Base-by-base conservation (phyloP, 495 filamentous ascomycete genomes). In the Podospora conica region DNA sequence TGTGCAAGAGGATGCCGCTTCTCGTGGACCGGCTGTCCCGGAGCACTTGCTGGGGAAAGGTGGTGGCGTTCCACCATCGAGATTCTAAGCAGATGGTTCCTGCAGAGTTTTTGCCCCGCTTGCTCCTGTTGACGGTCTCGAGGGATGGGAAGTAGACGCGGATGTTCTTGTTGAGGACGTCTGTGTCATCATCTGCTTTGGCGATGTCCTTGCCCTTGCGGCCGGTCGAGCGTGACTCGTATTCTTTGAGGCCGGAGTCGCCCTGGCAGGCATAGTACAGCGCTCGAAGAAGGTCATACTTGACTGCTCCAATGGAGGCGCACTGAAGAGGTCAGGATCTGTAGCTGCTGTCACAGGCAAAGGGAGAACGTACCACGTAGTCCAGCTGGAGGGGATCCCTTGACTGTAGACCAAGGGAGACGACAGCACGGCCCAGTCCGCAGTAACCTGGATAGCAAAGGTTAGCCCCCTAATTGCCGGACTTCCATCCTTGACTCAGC, bases 141-240 rank as follows among this genome's bases (percentile, higher is more conserved):
- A 83, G 72, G 0, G 90, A 93, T 0, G 95, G 96, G 69, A 94
- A 98, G 71, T 92, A 97, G 3, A 97, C 82, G 0, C 86, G 85
- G 68, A 93, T 86, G 22, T 80, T 76, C 7, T 83, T 70, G 31
- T 79, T 76, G 40, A 92, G 73, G 7, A 64, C 67, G 6, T 70
- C 69, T 3, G 66, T 67, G 22, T 74, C 75, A 20, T 66, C 77
- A 28, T 72, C 71, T 20, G 61, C 57, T 3, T 66, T 60, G 5
- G 64, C 18, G 33, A 76, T 81, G 71, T 24, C 75, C 68, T 75
- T 80, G 29, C 65, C 65, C 61, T 70, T 76, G 29, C 65, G 48
- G 55, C 66, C 68, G 12, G 74, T 29, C 7, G 68, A 78, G 27
- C 86, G 81, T 65, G 79, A 77, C 31, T 75, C 71, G 64, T 84